Evolutionary conservation across 306 rosid genomes (phyloP).

Genomic region (apple (Malus domestica)): DNA sequence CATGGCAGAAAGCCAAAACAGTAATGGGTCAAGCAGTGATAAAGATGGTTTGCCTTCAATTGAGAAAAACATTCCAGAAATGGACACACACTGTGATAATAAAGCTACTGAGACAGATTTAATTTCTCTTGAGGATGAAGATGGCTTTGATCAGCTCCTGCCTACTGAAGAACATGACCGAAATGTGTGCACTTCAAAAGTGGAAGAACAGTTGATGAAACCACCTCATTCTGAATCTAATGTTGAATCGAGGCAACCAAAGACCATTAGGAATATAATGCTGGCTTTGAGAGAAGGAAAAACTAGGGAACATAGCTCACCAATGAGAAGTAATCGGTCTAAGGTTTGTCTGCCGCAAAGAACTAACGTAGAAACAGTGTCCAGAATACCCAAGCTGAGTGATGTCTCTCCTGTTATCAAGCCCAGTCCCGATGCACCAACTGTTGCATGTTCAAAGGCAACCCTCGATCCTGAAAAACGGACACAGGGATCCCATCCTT

Average conservation of each 20-base stretch:
- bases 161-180: constrained; percentile 38
- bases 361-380: constrained; percentile 38
- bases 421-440: constrained; percentile 51
- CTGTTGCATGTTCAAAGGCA: constrained; percentile 38
- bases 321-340: constrained; percentile 64
- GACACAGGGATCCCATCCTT: constrained; percentile 42
- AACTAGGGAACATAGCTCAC: constrained; percentile 69
- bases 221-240: constrained; percentile 40
- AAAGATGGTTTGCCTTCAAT: constrained; percentile 70
- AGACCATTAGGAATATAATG: constrained; percentile 78
- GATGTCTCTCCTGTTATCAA: constrained; percentile 42
- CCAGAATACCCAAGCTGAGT: constrained; percentile 67
- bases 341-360: constrained; percentile 50
- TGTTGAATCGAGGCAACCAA: constrained; percentile 65
- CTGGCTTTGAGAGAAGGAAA: constrained; percentile 78
- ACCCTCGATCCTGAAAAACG: constrained; percentile 53
- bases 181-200: constrained; percentile 29
- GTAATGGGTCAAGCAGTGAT: constrained; percentile 79
- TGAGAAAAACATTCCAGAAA: constrained; percentile 48
- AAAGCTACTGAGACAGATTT: constrained; percentile 50
- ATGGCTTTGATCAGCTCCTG: constrained; percentile 44
- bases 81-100: constrained; percentile 29
- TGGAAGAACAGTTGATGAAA: constrained; percentile 36
- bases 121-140: constrained; percentile 56
- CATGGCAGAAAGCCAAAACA: constrained; percentile 89